Percentiles rank a stretch among this genome's conserved stretches.
These are phyloP conservation scores for Fraxinus xanthoxyloides DNA, from an alignment of 305 asterid genomes.

Conservation along the genomic window DNA sequence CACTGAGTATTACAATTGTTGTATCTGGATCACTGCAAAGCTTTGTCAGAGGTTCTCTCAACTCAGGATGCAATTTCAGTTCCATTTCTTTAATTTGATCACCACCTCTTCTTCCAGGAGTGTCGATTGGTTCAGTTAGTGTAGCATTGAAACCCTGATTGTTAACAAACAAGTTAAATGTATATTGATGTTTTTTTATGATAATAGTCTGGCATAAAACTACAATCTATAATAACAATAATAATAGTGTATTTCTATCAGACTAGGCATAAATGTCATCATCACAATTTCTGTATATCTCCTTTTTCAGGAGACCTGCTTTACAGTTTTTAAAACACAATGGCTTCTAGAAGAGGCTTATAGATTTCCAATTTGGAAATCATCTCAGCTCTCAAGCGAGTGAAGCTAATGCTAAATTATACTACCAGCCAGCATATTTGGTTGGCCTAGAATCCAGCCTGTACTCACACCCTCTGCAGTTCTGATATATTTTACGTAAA, in stretches of 20 bases:
- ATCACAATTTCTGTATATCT: not conserved
- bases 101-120: conserved; percentile 81
- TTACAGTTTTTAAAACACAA: not conserved
- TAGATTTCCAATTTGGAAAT: not conserved
- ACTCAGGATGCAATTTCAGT: conserved; percentile 77
- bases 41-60: conserved; percentile 57
- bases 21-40: conserved; percentile 88
- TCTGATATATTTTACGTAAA: not conserved
- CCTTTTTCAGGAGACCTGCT: not conserved
- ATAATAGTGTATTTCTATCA: not conserved
- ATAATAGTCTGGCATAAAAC: not conserved
- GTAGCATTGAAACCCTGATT: conserved; percentile 87
- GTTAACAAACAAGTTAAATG: conserved; percentile 5
- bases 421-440: not conserved
- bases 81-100: conserved; percentile 99
- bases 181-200: not conserved
- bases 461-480: not conserved
- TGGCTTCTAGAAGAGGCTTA: not conserved
- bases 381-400: not conserved
- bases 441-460: not conserved
- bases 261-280: not conserved
- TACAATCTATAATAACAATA: not conserved
- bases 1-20: conserved; percentile 90
- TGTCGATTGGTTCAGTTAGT: conserved; percentile 75
- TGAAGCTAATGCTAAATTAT: not conserved